Conservation (phyloP, 2,329 filamentous ascomycete species). For the Leptographium flavum region DNA sequence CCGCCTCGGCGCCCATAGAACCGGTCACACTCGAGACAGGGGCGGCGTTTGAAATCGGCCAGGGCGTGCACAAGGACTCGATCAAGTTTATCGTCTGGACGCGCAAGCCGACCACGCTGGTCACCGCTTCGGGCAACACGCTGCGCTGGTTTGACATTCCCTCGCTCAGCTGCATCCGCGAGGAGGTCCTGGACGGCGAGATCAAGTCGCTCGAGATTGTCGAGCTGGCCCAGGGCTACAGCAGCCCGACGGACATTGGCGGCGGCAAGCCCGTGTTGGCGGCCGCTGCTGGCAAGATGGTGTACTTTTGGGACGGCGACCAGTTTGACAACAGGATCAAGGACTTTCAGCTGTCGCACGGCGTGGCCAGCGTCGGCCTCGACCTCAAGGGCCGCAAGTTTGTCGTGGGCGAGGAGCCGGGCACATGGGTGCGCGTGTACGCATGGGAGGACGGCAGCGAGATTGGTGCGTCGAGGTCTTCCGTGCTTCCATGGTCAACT, state of each 20-base stretch:
- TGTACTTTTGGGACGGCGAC: slow-evolving; percentile 78
- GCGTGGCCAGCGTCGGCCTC: slow-evolving; percentile 80
- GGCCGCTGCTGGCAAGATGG: slow-evolving; percentile 85
- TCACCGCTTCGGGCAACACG: slow-evolving; percentile 84
- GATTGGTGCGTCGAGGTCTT: slow-evolving; percentile 39
- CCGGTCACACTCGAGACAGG: slow-evolving; percentile 40
- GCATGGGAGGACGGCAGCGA: slow-evolving; percentile 73
- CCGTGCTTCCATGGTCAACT: too few species aligned
- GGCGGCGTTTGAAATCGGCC: slow-evolving; percentile 72
- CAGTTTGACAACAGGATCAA: slow-evolving; percentile 62
- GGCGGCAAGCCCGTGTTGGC: slow-evolving; percentile 61
- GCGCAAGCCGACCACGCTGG: slow-evolving; percentile 70
- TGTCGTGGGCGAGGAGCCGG: slow-evolving; percentile 78
- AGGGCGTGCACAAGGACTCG: slow-evolving; percentile 66
- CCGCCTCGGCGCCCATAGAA: slow-evolving; percentile 17
- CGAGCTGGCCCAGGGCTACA: slow-evolving; percentile 43
- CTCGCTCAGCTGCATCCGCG: slow-evolving; percentile 57
- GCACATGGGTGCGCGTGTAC: slow-evolving; percentile 95
- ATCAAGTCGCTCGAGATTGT: slow-evolving; percentile 91
- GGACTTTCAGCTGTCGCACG: slow-evolving; percentile 63
- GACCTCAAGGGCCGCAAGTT: slow-evolving; percentile 70
- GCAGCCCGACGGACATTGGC: slow-evolving; percentile 47
- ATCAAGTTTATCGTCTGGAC: slow-evolving; percentile 98
- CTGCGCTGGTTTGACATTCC: slow-evolving; percentile 91
- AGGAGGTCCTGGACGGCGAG: slow-evolving; percentile 66